phyloP scores from a whole-genome alignment of 495 filamentous ascomycete species.

The Glonium stellatum region DNA sequence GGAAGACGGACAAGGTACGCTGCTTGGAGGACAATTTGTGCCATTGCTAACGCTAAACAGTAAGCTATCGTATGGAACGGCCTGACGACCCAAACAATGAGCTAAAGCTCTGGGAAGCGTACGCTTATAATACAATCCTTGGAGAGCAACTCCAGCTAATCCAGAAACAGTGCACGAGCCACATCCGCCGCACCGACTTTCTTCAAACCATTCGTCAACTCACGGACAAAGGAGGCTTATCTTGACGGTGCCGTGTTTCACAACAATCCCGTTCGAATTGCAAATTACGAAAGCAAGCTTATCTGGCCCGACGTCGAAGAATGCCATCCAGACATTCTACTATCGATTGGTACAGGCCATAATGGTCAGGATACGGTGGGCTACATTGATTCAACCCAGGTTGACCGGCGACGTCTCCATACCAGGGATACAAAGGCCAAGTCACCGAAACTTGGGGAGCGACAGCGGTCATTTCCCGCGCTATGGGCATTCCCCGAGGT shows the following conservation, averaged over 20 bases:
- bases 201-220: constrained; percentile 42
- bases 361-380: neutral
- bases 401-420: neutral
- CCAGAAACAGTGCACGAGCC: constrained; percentile 30
- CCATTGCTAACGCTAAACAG: neutral
- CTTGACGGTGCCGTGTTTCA: constrained; percentile 30
- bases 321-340: constrained; percentile 35
- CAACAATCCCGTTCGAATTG: constrained; percentile 38
- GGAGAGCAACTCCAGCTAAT: too few species aligned
- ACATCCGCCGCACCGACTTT: constrained; percentile 42
- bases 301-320: constrained; percentile 34
- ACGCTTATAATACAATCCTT: too few species aligned
- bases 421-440: neutral
- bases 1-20: neutral
- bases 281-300: constrained; percentile 36
- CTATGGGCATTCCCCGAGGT: neutral
- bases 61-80: constrained; percentile 38
- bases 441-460: neutral
- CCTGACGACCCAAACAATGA: constrained; percentile 36
- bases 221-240: constrained; percentile 19
- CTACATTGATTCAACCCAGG: neutral
- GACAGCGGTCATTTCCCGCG: neutral
- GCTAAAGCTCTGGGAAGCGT: constrained; percentile 42
- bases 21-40: too few species aligned
- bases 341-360: constrained; percentile 38